Percentiles rank a stretch among this genome's conserved stretches.
Evolutionary conservation across 805 yeast genomes (phyloP).

Genomic region (Yarrowia bubula): DNA sequence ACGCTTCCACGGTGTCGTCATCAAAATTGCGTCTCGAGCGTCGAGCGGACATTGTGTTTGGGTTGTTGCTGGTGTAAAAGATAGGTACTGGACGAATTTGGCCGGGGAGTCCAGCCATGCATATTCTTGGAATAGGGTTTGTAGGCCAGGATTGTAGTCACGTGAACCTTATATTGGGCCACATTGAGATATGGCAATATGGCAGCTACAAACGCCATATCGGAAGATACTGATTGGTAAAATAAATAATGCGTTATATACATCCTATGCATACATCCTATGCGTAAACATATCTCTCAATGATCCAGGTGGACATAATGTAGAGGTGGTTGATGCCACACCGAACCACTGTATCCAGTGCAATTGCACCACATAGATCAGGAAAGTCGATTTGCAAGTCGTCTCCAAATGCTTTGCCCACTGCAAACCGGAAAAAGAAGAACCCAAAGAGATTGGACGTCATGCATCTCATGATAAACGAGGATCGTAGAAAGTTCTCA

Average conservation of each 20-base stretch:
- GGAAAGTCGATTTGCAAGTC: constrained; percentile 11
- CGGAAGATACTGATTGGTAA: not conserved
- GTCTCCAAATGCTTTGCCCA: constrained; percentile 1
- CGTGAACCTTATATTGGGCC: not conserved
- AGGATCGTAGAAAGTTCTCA: constrained; percentile 11
- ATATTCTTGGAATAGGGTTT: constrained; percentile 15
- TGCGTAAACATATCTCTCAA: constrained; percentile 8
- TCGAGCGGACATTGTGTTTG: constrained; percentile 21
- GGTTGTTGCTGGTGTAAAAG: constrained; percentile 13
- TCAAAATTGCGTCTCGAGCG: constrained; percentile 26
- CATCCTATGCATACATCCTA: not conserved
- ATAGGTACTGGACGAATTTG: constrained; percentile 19
- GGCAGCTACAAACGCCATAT: not conserved
- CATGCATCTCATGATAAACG: constrained; percentile 18
- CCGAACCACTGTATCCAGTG: constrained; percentile 4
- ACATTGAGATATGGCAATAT: not conserved
- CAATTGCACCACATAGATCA: constrained; percentile 5
- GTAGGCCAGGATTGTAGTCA: not conserved
- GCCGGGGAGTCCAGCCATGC: constrained; percentile 25
- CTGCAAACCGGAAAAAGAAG: constrained; percentile 19
- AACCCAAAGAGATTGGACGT: constrained; percentile 7
- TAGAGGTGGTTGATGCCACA: constrained; percentile 11
- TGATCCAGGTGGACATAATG: constrained; percentile 10
- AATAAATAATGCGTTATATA: constrained; percentile 9
- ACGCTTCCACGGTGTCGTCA: constrained; percentile 23